A percentile compares a stretch with the other conserved stretches of the same genome.
phyloP scores from a whole-genome alignment of 2,329 filamentous ascomycete genomes.

The Epichloe aotearoae region DNA sequence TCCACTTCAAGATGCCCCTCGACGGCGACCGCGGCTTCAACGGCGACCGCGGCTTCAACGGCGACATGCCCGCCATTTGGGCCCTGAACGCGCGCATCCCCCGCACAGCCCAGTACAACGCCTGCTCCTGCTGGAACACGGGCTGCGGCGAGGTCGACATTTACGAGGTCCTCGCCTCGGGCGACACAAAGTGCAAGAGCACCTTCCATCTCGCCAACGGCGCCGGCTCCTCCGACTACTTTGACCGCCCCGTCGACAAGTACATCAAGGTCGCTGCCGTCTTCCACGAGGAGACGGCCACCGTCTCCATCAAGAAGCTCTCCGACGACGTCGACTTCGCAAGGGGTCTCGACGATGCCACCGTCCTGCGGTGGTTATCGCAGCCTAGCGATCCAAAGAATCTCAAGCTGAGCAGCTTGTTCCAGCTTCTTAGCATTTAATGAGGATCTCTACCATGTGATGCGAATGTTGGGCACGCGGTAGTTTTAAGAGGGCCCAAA shows the following conservation, averaged over 20 bases:
- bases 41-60: constrained; percentile 41
- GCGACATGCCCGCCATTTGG: constrained; percentile 65
- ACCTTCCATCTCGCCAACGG: constrained; percentile 53
- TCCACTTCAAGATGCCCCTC: constrained; percentile 60
- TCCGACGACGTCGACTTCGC: constrained; percentile 27
- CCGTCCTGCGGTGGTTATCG: constrained; percentile 23
- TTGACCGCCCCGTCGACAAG: constrained; percentile 46
- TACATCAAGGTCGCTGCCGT: constrained; percentile 53
- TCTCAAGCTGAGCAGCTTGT: constrained; percentile 12
- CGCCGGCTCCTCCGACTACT: constrained; percentile 59
- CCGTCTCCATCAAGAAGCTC: constrained; percentile 43
- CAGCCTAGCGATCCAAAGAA: constrained; percentile 4
- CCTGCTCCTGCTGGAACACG: constrained; percentile 59
- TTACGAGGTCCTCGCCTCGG: constrained; percentile 54
- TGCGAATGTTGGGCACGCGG: not conserved
- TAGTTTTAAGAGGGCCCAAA: no score
- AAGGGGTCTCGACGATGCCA: constrained; percentile 23
- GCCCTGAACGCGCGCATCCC: constrained; percentile 58
- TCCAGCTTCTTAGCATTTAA: constrained; percentile 5
- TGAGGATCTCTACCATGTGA: not conserved
- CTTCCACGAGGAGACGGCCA: constrained; percentile 37
- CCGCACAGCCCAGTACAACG: constrained; percentile 54
- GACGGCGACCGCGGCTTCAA: constrained; percentile 39
- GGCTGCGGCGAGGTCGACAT: constrained; percentile 66
- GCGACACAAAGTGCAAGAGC: constrained; percentile 54